Base-by-base conservation (phyloP, 2,329 filamentous ascomycete genomes). In the Eurotiales sp. region DNA sequence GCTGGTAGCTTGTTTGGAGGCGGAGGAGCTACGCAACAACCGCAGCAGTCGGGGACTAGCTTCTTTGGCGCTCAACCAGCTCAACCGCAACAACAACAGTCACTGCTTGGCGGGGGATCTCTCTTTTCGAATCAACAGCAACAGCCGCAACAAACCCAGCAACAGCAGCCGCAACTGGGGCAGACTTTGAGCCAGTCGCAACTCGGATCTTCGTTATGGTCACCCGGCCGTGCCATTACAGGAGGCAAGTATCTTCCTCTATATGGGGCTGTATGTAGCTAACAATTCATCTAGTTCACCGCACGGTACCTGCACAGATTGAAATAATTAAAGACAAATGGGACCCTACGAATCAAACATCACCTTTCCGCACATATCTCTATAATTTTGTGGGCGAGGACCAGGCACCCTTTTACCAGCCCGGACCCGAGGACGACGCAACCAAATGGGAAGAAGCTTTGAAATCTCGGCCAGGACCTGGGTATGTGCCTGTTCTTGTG, bases 381-480 rank as follows among this genome's bases (percentile, higher is more conserved):
- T 86, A 86, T 67, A 85, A 85, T 62, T 70, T 78, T 15, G 81
- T 83, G 46, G 74, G 77, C 42, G 76, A 82, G 41, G 79, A 81
- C 15, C 69, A 76, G 53, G 81, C 79, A 1, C 80, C 82, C 7
- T 85, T 83, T 70, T 85, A 80, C 64, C 77, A 80, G 54, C 81
- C 81, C 2, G 71, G 75, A 8, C 66, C 74, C 2, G 73, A 77
- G 48, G 83, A 85, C 55, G 79, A 84, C 55, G 78, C 80, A 56
- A 70, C 73, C 44, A 81, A 81, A 61, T 86, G 82, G 82, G 83
- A 86, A 61, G 80, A 84, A 56, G 83, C 83, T 14, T 66, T 86
- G 41, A 74, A 77, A 29, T 77, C 81, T 58, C 78, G 83, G 58
- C 83, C 83, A 1, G 74, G 70, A 32, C 70, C 77, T 23, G 76